Base-by-base conservation (phyloP, 2,329 filamentous ascomycete genomes). In the Epichloe aotearoae region DNA sequence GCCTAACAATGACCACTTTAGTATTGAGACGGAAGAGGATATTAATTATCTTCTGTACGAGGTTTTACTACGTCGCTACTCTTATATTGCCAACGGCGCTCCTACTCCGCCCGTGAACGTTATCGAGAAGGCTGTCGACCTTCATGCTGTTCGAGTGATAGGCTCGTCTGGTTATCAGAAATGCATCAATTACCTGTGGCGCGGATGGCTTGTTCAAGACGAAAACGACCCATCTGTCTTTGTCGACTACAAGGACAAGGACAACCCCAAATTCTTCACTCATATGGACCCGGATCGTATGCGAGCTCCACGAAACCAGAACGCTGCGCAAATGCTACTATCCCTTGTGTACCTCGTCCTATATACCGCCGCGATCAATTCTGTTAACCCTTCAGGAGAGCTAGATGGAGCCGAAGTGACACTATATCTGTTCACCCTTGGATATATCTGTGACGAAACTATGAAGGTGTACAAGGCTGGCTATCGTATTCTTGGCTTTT, bases 251-350 rank as follows among this genome's bases (percentile, higher is more conserved):
- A 80, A 83, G 58, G 75, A 88, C 53, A 88, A 88, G 64, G 87
- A 84, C 53, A 86, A 90, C 63, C 82, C 81, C 1, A 77, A 74
- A 43, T 94, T 93, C 67, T 79, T 84, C 70, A 72, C 77, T 1
- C 93, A 98, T 64, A 82, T 97, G 59, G 86, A 97, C 61, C 93
- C 93, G 0, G 90, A 97, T 64, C 84, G 93, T 37, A 95, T 98
- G 86, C 80, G 91, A 33, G 86, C 88, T 0, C 93, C 93, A 4
- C 74, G 86, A 48, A 97, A 97, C 62, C 93, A 98, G 68, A 98
- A 97, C 62, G 79, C 82, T 3, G 83, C 90, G 3, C 89, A 96
- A 64, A 80, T 98, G 51, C 71, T 91, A 55, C 82, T 95, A 55
- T 94, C 88, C 0, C 60, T 97, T 55, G 66, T 93, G 53, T 98